Evolutionary conservation across 1,284 basidiomycete species (phyloP), one percentile per base, ranked within the genome.

Genomic region (Cutaneotrichosporon cutaneum): DNA sequence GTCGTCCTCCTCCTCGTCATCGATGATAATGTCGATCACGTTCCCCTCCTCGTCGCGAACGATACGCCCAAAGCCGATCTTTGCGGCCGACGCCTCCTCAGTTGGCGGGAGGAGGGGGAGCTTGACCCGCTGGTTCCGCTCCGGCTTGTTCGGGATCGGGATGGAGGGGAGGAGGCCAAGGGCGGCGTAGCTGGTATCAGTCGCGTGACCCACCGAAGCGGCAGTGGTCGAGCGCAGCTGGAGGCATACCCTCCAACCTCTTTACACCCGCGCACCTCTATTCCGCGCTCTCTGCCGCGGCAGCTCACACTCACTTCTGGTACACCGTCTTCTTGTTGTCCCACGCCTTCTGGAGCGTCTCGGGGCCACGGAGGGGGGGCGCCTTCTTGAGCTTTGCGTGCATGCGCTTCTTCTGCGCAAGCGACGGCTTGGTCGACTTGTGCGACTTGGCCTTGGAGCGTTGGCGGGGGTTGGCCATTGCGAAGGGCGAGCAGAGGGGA

Each of bases 391-490:
- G 61, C 63, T 73, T 73, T 47, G 74, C 72, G 63, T 77, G 74
- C 53, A 79, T 61, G 60, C 75, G 66, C 53, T 72, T 60, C 42
- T 73, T 72, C 30, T 72, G 66, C 52, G 68, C 67, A 9, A 64
- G 55, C 16, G 68, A 66, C 0, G 76, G 77, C 57, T 74, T 75
- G 35, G 67, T 70, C 30, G 66, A 67, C 60, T 69, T 74, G 58
- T 68, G 66, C n/a, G 75, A 76, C 48, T 69, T 59, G 7, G 72
- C 68, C 64, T 78, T 79, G 60, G 68, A 72, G 53, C 77, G 84
- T 80, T 96, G 94, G 62, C 93, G 86, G 69, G 94, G 94, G 78
- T 95, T 96, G 58, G 89, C 92, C 94, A 97, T 96, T 9, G 44
- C 70, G 61, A 14, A 16, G 30, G 47, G 18, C 3, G 39, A 35